Base-by-base conservation (phyloP, 2,329 filamentous ascomycete genomes). In the Aspergillus udagawae region DNA sequence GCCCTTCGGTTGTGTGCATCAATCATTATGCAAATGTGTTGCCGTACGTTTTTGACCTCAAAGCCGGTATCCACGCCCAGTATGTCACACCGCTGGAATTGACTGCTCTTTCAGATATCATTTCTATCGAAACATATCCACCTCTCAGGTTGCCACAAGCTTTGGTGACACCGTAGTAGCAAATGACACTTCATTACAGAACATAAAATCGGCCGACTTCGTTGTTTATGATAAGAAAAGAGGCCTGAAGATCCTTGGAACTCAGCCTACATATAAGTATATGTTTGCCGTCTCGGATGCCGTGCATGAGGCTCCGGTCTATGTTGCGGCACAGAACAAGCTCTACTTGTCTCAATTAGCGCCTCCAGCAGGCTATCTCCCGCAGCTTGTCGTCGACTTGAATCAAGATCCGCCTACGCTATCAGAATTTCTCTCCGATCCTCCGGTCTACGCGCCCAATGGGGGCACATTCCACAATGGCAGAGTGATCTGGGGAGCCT, bases 371-470 rank as follows among this genome's bases (percentile, higher is more conserved):
- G 74, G 74, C 21, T 67, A 67, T 60, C 61, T 77, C 5, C 69
- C 72, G 3, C 73, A 78, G 54, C 68, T 75, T 14, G 67, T 75
- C 4, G 58, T 78, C 4, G 70, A 77, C 62, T 69, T 82, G 53
- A 78, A 79, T 62, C 68, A 75, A 54, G 65, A 70, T 60, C 79
- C 67, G 60, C 79, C 66, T 52, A 75, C 61, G 55, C 65, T 77
- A 27, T 72, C 61, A 53, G 73, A 70, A 57, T 80, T 63, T 58
- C 67, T 70, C 59, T 76, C 70, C 48, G 67, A 77, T 51, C 76
- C 76, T 4, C 76, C 76, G 6, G 70, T 78, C n/a, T 79, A 78
- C 58, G 73, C 73, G 2, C 75, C 75, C 0, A 79, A 76, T 52
- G 76, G 76, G 9, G 75, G 73, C 4, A 77, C 70, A 6, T 74